Evolutionary conservation across 202 grass and related monocot species (phyloP), one percentile per base, ranked within the genome.

Genomic region (Miscanthus sacchariflorus): DNA sequence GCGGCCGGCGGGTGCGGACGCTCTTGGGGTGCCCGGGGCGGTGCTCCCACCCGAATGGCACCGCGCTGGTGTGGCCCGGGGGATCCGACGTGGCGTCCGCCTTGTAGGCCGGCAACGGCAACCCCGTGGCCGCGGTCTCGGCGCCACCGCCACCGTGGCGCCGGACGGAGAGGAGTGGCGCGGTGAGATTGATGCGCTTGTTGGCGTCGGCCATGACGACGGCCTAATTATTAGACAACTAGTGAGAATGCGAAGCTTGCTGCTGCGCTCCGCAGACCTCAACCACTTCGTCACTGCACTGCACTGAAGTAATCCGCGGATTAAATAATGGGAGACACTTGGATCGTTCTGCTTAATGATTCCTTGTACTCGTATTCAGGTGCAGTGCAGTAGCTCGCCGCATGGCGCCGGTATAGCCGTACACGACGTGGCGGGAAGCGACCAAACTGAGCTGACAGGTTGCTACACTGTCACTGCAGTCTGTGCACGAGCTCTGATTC

Each of bases 11-110:
- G 18, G 50, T 93, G 35, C 74, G 12, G 27, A 84, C 86, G 9
- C 87, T 68, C 91, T 99, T 99, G 66, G 96, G 94, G 38, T 86
- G 91, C 45, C 94, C 91, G 11, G 91, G 96, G 1, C 83, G 79
- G 40, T 77, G 89, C 86, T 99, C 96, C 96, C 96, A 93, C 45
- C 91, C 40, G 73, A 96, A 98, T 2, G 96, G 96, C 72, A 98
- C 89, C n/a, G 87, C 87, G 33, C 85, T 87, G 4, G 87, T 8
- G 21, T 21, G 52, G 18, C 82, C 70, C 14, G 21, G 0, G 0
- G 54, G 9, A 15, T 25, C 38, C 36, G 52, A 91, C 67, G 81
- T 84, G 38, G 81, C 83, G 27, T 87, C 80, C 25, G 87, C 80
- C 70, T 56, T 56, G 17, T 93, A 80, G 23, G 79, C 61, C 27